Evolutionary conservation across 2,329 filamentous ascomycete genomes (phyloP), one percentile per base, ranked within the genome.

Genomic region (Myriosclerotinia duriaeana): DNA sequence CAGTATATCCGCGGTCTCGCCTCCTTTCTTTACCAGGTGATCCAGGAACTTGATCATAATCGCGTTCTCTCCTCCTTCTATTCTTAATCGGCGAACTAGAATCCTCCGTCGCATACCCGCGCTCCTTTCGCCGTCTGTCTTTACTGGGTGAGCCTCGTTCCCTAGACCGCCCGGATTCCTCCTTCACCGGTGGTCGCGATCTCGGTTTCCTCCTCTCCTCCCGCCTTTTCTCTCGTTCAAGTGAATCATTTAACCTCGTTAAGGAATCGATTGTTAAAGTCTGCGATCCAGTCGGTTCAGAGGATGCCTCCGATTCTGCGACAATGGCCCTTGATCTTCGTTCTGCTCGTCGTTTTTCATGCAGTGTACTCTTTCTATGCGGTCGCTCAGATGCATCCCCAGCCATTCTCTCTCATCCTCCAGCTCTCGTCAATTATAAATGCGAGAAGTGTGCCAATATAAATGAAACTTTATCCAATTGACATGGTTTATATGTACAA

Each of bases 161-260:
- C 80, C 0, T 89, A 89, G 75, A 91, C 89, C 73, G 92, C 89
- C 71, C 89, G 79, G 17, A 89, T 78, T 0, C 87, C 86, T 36
- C 88, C 89, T 69, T 89, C 91, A 36, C 89, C 86, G 20, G 90
- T 81, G 69, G 89, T 80, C 67, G 82, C 82, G 74, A 82, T 83
- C 66, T 72, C 72, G 60, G 69, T 70, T 42, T 73, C 74, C 65
- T 74, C 70, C 42, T 72, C 56, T 67, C 69, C 70, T 62, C 70
- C 5, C 61, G 26, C 64, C 69, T 68, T 5, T 59, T 53, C 11
- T 66, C 67, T 56, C 70, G 66, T 22, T 72, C 68, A 70, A 76
- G 74, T 9, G 75, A 68, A 17, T 69, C 68, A 53, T 77, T 73
- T 5, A 77, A 68, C 65, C 72, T 72, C 20, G 73, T 71, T 50